Evolutionary conservation across 331 rosid genomes (phyloP).

Genomic region (Quercus tomentella): DNA sequence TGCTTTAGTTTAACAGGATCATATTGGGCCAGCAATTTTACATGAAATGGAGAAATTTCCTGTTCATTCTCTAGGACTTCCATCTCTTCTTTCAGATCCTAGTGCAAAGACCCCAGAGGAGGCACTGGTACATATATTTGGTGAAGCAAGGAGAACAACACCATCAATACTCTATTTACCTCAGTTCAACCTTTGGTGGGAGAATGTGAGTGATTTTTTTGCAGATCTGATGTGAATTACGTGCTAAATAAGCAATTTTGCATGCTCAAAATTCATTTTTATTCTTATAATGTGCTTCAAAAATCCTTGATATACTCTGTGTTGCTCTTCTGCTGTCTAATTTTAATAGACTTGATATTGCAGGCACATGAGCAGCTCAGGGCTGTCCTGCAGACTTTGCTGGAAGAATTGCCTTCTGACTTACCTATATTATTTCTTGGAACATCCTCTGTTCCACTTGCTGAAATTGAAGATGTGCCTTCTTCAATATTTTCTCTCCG

Average conservation of each 20-base stretch:
- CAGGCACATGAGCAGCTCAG: conserved; percentile 97
- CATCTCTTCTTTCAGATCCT: conserved; percentile 92
- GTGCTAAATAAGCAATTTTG: conserved; percentile 11
- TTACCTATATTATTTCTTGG: conserved; percentile 79
- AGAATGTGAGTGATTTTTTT: conserved; percentile 61
- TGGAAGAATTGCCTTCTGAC: conserved; percentile 88
- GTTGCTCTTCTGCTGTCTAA: conserved; percentile 20
- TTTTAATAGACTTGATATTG: conserved; percentile 20
- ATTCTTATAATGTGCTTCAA: neutral
- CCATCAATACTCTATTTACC: conserved; percentile 94
- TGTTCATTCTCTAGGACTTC: conserved; percentile 92
- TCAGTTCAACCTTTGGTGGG: conserved; percentile 97
- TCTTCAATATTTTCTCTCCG: conserved; percentile 61
- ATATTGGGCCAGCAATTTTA: conserved; percentile 96
- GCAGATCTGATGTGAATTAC: neutral
- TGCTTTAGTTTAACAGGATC: conserved; percentile 99
- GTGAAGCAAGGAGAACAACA: conserved; percentile 93
- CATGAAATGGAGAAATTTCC: conserved; percentile 98
- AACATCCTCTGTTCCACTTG: conserved; percentile 58
- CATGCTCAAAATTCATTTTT: conserved; percentile 10
- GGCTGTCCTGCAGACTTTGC: conserved; percentile 81
- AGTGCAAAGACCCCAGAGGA: conserved; percentile 99
- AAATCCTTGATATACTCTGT: neutral
- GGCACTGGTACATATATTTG: conserved; percentile 94
- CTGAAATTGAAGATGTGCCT: conserved; percentile 68